A percentile compares a stretch with the other conserved stretches of the same genome.
phyloP scores from a whole-genome alignment of 345 rosid species.

The Citrus hindsii region DNA sequence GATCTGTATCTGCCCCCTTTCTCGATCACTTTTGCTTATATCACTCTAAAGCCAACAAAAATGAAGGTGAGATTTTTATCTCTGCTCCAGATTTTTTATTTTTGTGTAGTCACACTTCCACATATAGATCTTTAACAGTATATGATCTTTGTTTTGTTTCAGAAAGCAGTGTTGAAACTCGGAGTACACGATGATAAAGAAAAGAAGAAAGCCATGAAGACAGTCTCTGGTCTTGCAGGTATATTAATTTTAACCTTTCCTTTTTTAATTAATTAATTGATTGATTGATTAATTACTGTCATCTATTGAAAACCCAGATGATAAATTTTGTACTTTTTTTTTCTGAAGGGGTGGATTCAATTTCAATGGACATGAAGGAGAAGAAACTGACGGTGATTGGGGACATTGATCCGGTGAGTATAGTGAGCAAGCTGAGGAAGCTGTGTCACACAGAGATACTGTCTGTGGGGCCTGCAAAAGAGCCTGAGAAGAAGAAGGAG shows the following conservation, averaged over 20 bases:
- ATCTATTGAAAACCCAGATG: background rate
- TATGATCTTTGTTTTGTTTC: constrained; percentile 11
- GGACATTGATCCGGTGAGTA: constrained; percentile 36
- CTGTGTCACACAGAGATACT: constrained; percentile 40
- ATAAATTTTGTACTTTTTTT: background rate
- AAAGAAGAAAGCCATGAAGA: constrained; percentile 52
- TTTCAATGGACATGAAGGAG: constrained; percentile 57
- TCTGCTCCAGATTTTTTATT: background rate
- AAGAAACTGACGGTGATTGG: constrained; percentile 58
- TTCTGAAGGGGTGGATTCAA: constrained; percentile 42
- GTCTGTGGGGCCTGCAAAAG: constrained; percentile 60
- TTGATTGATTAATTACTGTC: background rate
- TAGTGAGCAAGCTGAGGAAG: constrained; percentile 54
- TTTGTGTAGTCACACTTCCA: background rate
- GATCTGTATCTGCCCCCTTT: too few relatives aligned
- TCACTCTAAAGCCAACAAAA: background rate
- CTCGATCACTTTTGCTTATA: background rate
- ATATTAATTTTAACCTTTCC: background rate
- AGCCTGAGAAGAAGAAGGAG: constrained; percentile 55
- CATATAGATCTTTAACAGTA: background rate
- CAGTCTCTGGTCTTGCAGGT: constrained; percentile 50
- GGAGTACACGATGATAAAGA: constrained; percentile 29
- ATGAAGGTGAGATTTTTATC: constrained; percentile 6
- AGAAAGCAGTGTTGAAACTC: constrained; percentile 59
- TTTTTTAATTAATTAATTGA: background rate